Evolutionary conservation across 768 basidiomycete species (phyloP).

Genomic region (Suillus decipiens): DNA sequence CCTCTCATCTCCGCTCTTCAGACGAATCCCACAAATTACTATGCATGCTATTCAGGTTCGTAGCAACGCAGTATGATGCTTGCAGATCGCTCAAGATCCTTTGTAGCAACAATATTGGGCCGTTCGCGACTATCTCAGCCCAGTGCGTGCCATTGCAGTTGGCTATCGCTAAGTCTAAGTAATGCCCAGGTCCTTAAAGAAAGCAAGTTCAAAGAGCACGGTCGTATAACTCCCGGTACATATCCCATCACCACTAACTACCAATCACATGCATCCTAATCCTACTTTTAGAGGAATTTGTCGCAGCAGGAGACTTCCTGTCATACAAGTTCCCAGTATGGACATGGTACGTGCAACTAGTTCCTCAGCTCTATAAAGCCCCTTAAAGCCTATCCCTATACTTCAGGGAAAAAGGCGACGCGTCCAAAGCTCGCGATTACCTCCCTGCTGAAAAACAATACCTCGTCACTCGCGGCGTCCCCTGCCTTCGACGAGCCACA

Average conservation of each 20-base stretch:
- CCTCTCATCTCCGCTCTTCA: constrained; percentile 16
- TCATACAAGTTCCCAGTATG: constrained; percentile 98
- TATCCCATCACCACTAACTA: constrained; percentile 12
- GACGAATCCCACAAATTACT: constrained; percentile 12
- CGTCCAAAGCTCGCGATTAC: constrained; percentile 84
- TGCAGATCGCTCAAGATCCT: constrained; percentile 13
- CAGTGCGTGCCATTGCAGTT: constrained; percentile 52
- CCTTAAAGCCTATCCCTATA: constrained; percentile 10
- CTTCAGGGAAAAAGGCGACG: constrained; percentile 91
- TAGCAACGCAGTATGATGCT: not conserved
- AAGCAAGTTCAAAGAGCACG: constrained; percentile 99
- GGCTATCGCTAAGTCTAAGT: constrained; percentile 23
- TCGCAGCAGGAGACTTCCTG: constrained; percentile 96
- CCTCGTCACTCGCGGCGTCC: constrained; percentile 93
- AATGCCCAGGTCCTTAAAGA: constrained; percentile 83
- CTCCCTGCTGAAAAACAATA: constrained; percentile 97
- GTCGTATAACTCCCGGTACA: constrained; percentile 90
- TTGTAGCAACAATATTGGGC: constrained; percentile 88
- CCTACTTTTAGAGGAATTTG: constrained; percentile 81
- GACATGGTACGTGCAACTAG: constrained; percentile 70
- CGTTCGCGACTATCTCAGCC: constrained; percentile 91
- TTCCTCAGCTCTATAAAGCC: constrained; percentile 2
- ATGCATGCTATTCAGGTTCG: constrained; percentile 55
- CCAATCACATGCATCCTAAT: constrained; percentile 8
- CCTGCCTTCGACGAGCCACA: constrained; percentile 91